Percentiles rank a stretch among this genome's conserved stretches.
Evolutionary conservation across 1,284 basidiomycete species (phyloP).

Genomic region (Naganishia sp.): DNA sequence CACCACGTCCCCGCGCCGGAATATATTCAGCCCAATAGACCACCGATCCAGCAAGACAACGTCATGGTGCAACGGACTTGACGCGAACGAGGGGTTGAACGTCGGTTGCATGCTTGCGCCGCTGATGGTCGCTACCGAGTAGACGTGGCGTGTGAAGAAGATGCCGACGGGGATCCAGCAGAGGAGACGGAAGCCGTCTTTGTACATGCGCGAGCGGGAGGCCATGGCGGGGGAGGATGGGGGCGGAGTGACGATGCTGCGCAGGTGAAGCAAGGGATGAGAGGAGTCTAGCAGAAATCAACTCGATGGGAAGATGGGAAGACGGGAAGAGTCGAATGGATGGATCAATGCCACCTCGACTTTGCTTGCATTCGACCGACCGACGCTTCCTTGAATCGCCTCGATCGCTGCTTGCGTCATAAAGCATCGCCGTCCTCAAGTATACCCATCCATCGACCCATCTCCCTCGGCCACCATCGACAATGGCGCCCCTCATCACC

Average conservation of each 20-base stretch:
- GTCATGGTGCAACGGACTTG: slow-evolving; percentile 52
- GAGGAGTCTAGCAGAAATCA: background rate
- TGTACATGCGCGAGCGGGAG: slow-evolving; percentile 19
- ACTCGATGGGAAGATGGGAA: background rate
- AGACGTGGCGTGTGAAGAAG: slow-evolving; percentile 56
- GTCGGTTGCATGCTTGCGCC: slow-evolving; percentile 57
- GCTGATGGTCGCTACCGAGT: slow-evolving; percentile 55
- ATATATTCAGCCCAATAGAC: slow-evolving; percentile 45
- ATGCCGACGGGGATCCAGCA: slow-evolving; percentile 58
- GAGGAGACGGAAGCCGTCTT: slow-evolving; percentile 39
- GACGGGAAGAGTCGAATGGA: background rate
- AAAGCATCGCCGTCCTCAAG: background rate
- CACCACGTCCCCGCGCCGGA: slow-evolving; percentile 57
- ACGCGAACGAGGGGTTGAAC: slow-evolving; percentile 53
- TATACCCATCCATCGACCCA: background rate
- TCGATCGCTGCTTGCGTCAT: slow-evolving; percentile 21
- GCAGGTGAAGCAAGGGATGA: background rate
- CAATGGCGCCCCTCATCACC: slow-evolving; percentile 27
- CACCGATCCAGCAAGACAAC: slow-evolving; percentile 58
- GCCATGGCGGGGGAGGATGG: background rate
- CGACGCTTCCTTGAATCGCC: background rate
- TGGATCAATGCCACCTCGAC: too few species aligned
- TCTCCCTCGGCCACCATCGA: background rate
- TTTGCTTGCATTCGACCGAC: too few species aligned
- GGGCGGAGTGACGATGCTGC: background rate